Evolutionary conservation across 2,329 filamentous ascomycete species (phyloP), one percentile per base, ranked within the genome.

Genomic region (Sporothrix pseudoabietina): DNA sequence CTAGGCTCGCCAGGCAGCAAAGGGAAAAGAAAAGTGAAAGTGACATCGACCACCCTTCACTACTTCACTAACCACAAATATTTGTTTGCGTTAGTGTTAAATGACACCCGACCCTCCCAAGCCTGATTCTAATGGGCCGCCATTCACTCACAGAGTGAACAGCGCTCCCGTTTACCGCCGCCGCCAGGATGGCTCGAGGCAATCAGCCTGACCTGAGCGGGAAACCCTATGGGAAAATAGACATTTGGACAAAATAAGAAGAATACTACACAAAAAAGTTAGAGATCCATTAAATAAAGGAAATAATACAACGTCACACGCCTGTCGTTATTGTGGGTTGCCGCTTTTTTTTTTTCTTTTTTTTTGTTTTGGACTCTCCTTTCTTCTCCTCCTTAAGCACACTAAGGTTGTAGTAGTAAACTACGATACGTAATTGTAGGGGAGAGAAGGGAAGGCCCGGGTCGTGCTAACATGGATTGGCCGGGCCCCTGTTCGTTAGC

Each of bases 141-240:
- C 32, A 4, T 26, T 32, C 4, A 9, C 41, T 44, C 41, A 10
- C 2, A n/a, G 16, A 61, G 32, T n/a, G 16, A 61, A 39, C 32
- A 16, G 26, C 26, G 26, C 6, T 39, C 16, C 57, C 57, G 14
- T 32, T 39, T 39, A 4, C 54, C 22, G 54, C 54, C 54, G 54
- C 54, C 22, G 16, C 57, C 16, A 61, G 57, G 55, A 10, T 16
- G 55, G 14, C 55, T 35, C 30, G 16, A 61, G 57, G 16, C 30
- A 39, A 39, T 63, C 59, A 41, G 59, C 59, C 59, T 63, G 59
- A 63, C 59, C 59, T 63, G 59, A 63, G 35, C 32, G 59, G 52
- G 52, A 26, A 54, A 52, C 6, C 4, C 14, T 7, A 2, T 19
- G 5, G 7, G 14, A 39, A n/a, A 61, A 39, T 39, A 9, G 57